Conservation (phyloP, 257 asterid species). For the Ballota nigra region DNA sequence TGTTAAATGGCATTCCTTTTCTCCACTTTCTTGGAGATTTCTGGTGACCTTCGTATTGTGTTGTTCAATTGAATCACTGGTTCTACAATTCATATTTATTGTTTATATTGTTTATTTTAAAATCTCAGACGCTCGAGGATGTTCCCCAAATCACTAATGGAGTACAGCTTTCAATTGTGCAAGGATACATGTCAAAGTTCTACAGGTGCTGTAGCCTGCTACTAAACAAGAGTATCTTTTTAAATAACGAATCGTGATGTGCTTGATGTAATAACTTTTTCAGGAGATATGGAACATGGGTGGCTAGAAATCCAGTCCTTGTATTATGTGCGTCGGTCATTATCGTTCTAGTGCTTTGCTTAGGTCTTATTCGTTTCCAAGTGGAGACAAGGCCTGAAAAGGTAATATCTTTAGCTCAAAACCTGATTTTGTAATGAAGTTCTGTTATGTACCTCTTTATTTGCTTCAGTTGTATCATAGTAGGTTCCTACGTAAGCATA, state of each 20-base stretch:
- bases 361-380: conserved; percentile 85
- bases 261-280: conserved; percentile 26
- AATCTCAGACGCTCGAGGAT: conserved; percentile 86
- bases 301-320: conserved; percentile 87
- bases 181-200: conserved; percentile 94
- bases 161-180: conserved; percentile 90
- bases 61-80: too few relatives aligned
- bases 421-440: too few relatives aligned
- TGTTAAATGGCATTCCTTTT: not conserved
- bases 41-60: not conserved
- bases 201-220: conserved; percentile 58
- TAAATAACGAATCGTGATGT: conserved; percentile 28
- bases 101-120: not conserved
- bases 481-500: too few relatives aligned
- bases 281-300: conserved; percentile 99
- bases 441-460: too few relatives aligned
- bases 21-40: not conserved
- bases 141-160: conserved; percentile 79
- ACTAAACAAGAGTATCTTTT: conserved; percentile 16
- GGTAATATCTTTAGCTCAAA: conserved; percentile 39
- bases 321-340: conserved; percentile 80
- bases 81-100: not conserved
- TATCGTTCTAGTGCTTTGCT: conserved; percentile 74
- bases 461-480: too few relatives aligned
- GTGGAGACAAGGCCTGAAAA: conserved; percentile 98